Base-by-base conservation (phyloP, 192 early-diverging fungal species). In the Linnemannia exigua region DNA sequence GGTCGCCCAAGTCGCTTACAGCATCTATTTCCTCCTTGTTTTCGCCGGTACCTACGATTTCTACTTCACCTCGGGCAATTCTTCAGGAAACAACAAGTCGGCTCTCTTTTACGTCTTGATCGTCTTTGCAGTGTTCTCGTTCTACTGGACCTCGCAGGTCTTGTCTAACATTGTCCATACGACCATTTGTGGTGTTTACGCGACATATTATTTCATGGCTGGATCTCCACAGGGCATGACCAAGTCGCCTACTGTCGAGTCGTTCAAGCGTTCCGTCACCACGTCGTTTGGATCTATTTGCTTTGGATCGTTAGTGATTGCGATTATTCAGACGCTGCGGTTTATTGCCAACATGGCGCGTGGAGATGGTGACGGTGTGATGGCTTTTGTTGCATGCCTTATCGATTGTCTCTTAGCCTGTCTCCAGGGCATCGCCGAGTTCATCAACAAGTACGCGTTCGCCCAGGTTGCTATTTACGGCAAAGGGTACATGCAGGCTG, bases 391-490 rank as follows among this genome's bases (percentile, higher is more conserved):
- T 12, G 85, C 78, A 15, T 89, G 84, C 70, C 63, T 87, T 31
- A 84, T 89, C 38, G 77, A 87, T 51, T 89, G 85, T 31, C 44
- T 89, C 36, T 50, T 86, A 50, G 83, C 46, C 25, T 71, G 79
- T 82, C 52, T 70, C 16, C 79, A 78, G 47, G 77, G 79, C 15
- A 67, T 83, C 19, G 74, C 78, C 72, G 88, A 92, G 86, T 94
- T 89, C 83, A 92, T 95, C 88, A 96, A 93, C 88, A 91, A 92
- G 74, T 99, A 96, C 79, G 97, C 97, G 1, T 97, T 97, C 80
- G 93, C 94, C 28, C 93, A 98, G 72, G 95, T 99, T 20, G 98
- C 97, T 66, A 94, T 99, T 71, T 97, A 97, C 77, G 97, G 96
- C 58, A 95, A 95, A 76, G 69, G 91, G 2, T 95, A 93, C 70